Percentiles rank a stretch among this genome's conserved stretches.
Conservation (phyloP, 768 basidiomycete species). For the Psilocybe cubensis region DNA sequence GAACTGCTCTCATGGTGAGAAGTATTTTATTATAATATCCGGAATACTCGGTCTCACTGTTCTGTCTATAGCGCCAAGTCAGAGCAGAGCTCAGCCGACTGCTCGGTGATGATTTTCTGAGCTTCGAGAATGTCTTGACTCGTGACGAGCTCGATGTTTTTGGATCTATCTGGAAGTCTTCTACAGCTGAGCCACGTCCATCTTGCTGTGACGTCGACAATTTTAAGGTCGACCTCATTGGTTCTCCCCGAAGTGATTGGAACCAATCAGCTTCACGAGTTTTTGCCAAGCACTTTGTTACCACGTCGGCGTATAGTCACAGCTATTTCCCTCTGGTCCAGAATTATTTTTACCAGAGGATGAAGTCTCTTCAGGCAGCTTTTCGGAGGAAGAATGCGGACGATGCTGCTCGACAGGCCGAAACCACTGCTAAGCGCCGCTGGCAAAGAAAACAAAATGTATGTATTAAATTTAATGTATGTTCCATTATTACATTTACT, state of each 20-base stretch:
- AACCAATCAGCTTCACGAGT: background rate
- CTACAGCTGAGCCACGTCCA: too few relatives aligned
- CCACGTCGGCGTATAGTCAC: background rate
- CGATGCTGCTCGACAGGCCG: too few relatives aligned
- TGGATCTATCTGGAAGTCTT: too few relatives aligned
- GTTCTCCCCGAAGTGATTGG: constrained; percentile 28
- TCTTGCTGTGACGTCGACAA: background rate
- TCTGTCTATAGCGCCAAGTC: too few relatives aligned
- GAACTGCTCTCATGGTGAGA: too few relatives aligned
- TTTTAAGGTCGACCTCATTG: constrained; percentile 56
- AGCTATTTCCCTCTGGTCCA: background rate
- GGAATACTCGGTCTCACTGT: too few relatives aligned
- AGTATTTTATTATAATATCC: too few relatives aligned
- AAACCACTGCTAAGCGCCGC: background rate
- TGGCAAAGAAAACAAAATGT: background rate
- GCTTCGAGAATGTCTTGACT: too few relatives aligned
- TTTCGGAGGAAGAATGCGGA: background rate
- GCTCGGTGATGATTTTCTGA: background rate
- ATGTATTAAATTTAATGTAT: background rate
- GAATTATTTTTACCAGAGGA: background rate
- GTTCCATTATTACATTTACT: background rate
- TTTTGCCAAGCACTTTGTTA: background rate
- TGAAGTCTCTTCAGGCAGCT: background rate
- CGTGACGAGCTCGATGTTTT: too few relatives aligned
- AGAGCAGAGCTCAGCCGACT: background rate